Evolutionary conservation across 2,329 filamentous ascomycete species (phyloP), one percentile per base, ranked within the genome.

Genomic region (Stromatinia cepivora): DNA sequence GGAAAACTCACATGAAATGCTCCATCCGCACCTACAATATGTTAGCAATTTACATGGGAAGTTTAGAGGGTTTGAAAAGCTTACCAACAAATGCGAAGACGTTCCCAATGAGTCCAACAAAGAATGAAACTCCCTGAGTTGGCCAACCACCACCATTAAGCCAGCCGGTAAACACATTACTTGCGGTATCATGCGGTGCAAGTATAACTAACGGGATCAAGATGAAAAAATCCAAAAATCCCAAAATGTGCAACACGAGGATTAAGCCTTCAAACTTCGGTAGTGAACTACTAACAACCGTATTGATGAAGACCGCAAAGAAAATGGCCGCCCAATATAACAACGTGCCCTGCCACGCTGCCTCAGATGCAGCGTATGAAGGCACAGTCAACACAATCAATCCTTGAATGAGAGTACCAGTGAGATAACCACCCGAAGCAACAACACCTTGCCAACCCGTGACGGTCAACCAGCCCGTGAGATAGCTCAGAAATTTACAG

Each of bases 401-500:
- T 1, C 59, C 61, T 17, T 69, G 61, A 13, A 58, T 42, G 8
- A 69, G 39, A 31, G 59, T 66, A 5, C 61, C 61, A 1, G 53
- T 69, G 11, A 69, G 42, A 31, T 65, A 69, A 1, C 59, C 59
- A 2, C 50, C 61, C 11, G 67, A 65, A 7, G 61, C 61, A 31
- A 66, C 61, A 10, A 42, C 31, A 22, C 50, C 61, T n/a, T 65
- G 59, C 67, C 67, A 69, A 5, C 61, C 67, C 0, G 25, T 28
- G 22, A 69, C 28, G 1, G 67, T 69, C 25, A 69, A 39, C 67
- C 67, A 69, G 15, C 61, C 61, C 0, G 61, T 79, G 45, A 85
- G 75, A 72, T 87, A 88, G 70, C 84, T 86, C 3, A 88, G 77
- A 39, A 84, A 82, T 69, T 83, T 85, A 70, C 86, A 84, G 59